A percentile compares a stretch with the other conserved stretches of the same genome.
phyloP scores from a whole-genome alignment of 2,329 filamentous ascomycete species.

The Delphinella strobiligena region DNA sequence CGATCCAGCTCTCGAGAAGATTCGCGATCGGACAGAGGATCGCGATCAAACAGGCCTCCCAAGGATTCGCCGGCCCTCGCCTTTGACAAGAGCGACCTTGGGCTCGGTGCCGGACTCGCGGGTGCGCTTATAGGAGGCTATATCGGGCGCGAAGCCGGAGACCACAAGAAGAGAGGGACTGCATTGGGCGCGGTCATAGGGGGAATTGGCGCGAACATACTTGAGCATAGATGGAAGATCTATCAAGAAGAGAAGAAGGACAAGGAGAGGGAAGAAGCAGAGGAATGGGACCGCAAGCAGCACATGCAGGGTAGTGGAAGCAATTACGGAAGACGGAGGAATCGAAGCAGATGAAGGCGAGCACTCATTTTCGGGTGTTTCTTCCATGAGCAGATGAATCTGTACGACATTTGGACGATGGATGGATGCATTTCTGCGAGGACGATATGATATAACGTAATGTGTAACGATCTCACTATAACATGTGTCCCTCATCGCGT shows the following conservation, averaged over 20 bases:
- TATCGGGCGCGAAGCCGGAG: slow-evolving; percentile 4
- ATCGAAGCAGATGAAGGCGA: background rate
- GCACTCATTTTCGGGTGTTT: background rate
- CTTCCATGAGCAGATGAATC: background rate
- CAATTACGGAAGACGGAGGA: background rate
- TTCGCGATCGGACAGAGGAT: background rate
- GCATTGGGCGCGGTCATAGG: slow-evolving; percentile 4
- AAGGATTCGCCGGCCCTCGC: slow-evolving; percentile 3
- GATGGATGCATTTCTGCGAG: too few relatives aligned
- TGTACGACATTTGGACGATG: background rate
- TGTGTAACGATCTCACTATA: background rate
- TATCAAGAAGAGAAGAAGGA: slow-evolving; percentile 5
- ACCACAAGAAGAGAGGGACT: slow-evolving; percentile 2
- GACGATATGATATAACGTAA: background rate
- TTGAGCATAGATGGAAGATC: slow-evolving; percentile 5
- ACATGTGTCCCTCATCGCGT: too few relatives aligned
- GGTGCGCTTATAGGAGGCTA: slow-evolving; percentile 5
- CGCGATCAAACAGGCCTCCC: background rate
- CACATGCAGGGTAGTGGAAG: background rate
- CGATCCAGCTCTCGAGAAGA: too few relatives aligned
- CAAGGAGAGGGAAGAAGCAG: slow-evolving; percentile 2
- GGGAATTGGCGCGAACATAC: slow-evolving; percentile 5
- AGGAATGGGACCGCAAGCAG: slow-evolving; percentile 3
- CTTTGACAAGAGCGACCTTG: background rate
- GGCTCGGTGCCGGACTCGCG: slow-evolving; percentile 4